Base-by-base conservation (phyloP, 331 rosid species). In the Acacia pycnantha region DNA sequence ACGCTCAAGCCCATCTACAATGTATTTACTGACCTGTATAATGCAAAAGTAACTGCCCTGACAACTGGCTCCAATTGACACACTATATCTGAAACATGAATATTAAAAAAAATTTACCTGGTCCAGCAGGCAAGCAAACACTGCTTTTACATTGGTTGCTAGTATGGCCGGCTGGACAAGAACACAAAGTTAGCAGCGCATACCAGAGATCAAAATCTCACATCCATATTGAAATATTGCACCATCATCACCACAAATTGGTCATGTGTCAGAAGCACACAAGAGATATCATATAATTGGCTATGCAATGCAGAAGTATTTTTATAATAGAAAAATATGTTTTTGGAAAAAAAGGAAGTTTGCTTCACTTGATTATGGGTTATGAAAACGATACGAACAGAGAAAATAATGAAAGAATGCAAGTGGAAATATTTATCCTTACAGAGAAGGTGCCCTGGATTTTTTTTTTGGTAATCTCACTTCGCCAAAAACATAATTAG, bases 1-100 rank as follows among this genome's bases (percentile, higher is more conserved):
- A 73, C 95, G 84, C 83, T 96, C 98, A 84, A 96, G 98, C 85
- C 99, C 97, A 77, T 92, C 97, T 26, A 97, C 93, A 70, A 92
- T 90, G 74, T 94, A 92, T 86, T 92, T 94, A 87, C 99, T 91
- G 81, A 96, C 97, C 99, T 96, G 91, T 35, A 82, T 74, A 79
- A 50, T 16, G 24, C 26, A 78, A 4, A 67, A 78, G 35, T 22
- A 79, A 41, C 11, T 54, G 79, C 14, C 41, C 69, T 21, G 64
- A 75, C 62, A 41, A 78, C 31, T 82, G 82, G 88, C 53, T 68
- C 37, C 29, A 22, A 26, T 46, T 72, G 74, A 77, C 56, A 67
- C 61, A 27, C 76, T 51, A 74, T 74, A 78, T 70, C 22, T 37
- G 85, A 84, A 70, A 67, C 56, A 37, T 24, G 76, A 18, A 80